phyloP scores from a whole-genome alignment of 2,329 filamentous ascomycete species.

The Cladosporium colombiae region DNA sequence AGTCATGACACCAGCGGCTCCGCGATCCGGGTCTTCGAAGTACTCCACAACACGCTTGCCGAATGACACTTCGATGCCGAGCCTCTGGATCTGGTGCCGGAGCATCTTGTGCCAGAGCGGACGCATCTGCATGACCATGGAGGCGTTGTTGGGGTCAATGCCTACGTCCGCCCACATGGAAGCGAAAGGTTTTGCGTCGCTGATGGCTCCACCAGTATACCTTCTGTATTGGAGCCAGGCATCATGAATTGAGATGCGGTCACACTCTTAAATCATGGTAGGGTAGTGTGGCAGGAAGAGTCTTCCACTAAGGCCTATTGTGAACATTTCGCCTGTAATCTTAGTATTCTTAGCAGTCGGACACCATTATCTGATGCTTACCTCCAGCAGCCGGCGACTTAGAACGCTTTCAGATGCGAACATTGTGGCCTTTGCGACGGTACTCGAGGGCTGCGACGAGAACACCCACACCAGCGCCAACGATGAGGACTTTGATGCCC shows the following conservation, averaged over 20 bases:
- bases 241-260: conserved; percentile 5
- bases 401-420: background rate
- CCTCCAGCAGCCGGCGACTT: background rate
- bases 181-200: conserved; percentile 50
- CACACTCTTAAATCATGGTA: conserved; percentile 4
- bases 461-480: conserved; percentile 36
- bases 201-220: conserved; percentile 46
- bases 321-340: background rate
- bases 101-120: conserved; percentile 58
- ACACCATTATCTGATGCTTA: background rate
- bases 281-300: conserved; percentile 1
- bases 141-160: conserved; percentile 1
- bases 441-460: conserved; percentile 32
- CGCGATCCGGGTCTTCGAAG: conserved; percentile 42
- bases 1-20: conserved; percentile 33
- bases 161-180: conserved; percentile 12
- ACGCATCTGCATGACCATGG: conserved; percentile 12
- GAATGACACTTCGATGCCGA: conserved; percentile 46
- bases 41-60: conserved; percentile 46
- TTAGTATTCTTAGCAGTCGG: background rate
- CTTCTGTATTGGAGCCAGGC: conserved; percentile 2
- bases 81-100: conserved; percentile 49
- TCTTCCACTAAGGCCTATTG: background rate
- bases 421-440: conserved; percentile 31
- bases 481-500: conserved; percentile 27